Evolutionary conservation across 2,329 filamentous ascomycete genomes (phyloP).

Genomic region (Penicillium nordicum): DNA sequence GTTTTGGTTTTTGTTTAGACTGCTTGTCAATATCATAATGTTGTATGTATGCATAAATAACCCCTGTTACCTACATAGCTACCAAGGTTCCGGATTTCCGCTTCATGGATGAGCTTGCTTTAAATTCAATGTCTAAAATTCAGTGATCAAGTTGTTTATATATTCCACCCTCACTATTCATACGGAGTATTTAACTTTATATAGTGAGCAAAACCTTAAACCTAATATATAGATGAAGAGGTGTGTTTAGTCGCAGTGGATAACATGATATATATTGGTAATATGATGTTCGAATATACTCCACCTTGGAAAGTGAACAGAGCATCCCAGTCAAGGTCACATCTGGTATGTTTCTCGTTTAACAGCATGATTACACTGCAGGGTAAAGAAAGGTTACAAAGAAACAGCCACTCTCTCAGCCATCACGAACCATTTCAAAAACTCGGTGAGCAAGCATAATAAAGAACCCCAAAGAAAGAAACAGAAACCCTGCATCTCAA

Average conservation of each 20-base stretch:
- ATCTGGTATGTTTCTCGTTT: background rate
- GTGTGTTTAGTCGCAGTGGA: background rate
- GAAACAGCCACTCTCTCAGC: background rate
- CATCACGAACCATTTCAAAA: background rate
- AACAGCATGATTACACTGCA: background rate
- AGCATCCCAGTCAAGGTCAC: background rate
- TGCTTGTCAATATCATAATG: background rate
- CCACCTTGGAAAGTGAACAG: background rate
- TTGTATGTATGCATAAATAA: background rate
- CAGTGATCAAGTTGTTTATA: background rate
- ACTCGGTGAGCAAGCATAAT: background rate
- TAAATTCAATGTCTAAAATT: slow-evolving; percentile 7
- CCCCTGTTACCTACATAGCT: background rate
- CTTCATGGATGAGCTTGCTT: slow-evolving; percentile 7
- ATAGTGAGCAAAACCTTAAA: background rate
- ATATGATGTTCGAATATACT: background rate
- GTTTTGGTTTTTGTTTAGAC: background rate
- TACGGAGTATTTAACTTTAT: background rate
- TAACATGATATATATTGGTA: no score
- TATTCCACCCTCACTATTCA: no score
- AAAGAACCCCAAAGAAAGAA: background rate
- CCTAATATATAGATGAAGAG: background rate
- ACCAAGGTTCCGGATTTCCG: background rate
- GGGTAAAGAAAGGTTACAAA: background rate
- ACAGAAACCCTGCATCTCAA: background rate